Percentiles rank a stretch among this genome's conserved stretches.
phyloP scores from a whole-genome alignment of 2,329 filamentous ascomycete genomes.

The Cladosporium sp. region DNA sequence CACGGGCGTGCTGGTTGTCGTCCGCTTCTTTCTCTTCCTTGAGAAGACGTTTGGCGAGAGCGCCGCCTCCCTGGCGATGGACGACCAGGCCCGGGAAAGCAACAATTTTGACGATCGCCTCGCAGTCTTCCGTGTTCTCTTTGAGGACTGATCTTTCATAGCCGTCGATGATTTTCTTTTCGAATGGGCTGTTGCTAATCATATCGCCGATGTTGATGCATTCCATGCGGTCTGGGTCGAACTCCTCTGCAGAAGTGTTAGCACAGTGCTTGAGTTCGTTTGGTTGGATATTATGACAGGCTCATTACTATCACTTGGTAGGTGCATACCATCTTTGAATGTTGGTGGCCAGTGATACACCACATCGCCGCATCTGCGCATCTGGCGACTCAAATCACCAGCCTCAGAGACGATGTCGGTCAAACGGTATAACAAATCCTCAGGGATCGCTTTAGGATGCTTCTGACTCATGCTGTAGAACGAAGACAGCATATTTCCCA shows the following conservation, averaged over 20 bases:
- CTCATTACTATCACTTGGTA: background rate
- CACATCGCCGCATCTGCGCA: conserved; percentile 27
- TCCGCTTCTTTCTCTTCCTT: conserved; percentile 24
- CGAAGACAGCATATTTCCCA: background rate
- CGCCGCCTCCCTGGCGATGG: conserved; percentile 32
- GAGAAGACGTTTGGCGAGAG: conserved; percentile 25
- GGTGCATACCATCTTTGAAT: conserved; percentile 33
- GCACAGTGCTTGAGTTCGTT: background rate
- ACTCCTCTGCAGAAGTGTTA: conserved; percentile 21
- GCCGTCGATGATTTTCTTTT: conserved; percentile 23
- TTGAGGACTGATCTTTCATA: conserved; percentile 25
- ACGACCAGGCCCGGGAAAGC: conserved; percentile 31
- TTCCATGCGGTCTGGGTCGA: conserved; percentile 33
- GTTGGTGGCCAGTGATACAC: conserved; percentile 35
- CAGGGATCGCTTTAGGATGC: background rate
- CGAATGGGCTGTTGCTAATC: conserved; percentile 28
- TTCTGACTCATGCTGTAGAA: background rate
- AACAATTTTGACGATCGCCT: conserved; percentile 34
- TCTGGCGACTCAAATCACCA: conserved; percentile 25
- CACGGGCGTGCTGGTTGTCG: conserved; percentile 9
- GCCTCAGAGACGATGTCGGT: conserved; percentile 26
- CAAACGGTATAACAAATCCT: conserved; percentile 6
- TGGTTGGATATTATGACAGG: background rate
- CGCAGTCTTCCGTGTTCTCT: conserved; percentile 21
- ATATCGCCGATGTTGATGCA: conserved; percentile 30